Evolutionary conservation across 1,284 basidiomycete species (phyloP), one percentile per base, ranked within the genome.

Genomic region (Tilletia horrida): DNA sequence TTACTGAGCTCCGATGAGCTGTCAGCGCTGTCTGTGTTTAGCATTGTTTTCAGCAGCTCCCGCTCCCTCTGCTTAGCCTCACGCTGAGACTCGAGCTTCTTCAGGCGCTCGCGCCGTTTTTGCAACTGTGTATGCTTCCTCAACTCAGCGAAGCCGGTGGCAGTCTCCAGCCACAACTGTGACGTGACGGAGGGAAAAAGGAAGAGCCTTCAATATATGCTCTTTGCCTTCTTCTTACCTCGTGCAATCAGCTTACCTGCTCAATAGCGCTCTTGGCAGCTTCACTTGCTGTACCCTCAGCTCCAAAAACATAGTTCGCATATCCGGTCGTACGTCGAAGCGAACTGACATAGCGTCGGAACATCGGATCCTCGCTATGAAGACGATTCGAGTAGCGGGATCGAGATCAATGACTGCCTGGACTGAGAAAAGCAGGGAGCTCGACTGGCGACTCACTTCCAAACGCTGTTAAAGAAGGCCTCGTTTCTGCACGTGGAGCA

Each of bases 21-120:
- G 50, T 52, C 50, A 7, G 50, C 27, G 2, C 50, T 21, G 21
- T 23, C 50, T 27, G 11, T 27, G 14, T 21, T n/a, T 13, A 59
- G 25, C 6, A 59, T 25, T 3, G 13, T 29, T 29, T 35, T 59
- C 6, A 59, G 31, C 55, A 59, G 16, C 16, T 31, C 55, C 16
- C 55, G 55, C 16, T 59, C 25, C 35, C 35, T 25, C 14, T 27
- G 55, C 55, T 29, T 25, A 7, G 21, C 23, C 13, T 25, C 55
- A 11, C 27, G 31, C 31, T 40, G 18, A 13, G 4, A 6, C 55
- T 59, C 55, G 16, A 35, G 13, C 31, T 21, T 59, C 55, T 35
- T 59, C 27, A 59, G 14, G 3, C 55, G 55, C 27, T 59, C 55
- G 7, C 55, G 55, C 29, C 55, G 55, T 27, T 59, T 59, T 35